These are phyloP conservation scores for Syzygium malaccense DNA, from an alignment of 441 rosid species.

Conservation along the genomic window DNA sequence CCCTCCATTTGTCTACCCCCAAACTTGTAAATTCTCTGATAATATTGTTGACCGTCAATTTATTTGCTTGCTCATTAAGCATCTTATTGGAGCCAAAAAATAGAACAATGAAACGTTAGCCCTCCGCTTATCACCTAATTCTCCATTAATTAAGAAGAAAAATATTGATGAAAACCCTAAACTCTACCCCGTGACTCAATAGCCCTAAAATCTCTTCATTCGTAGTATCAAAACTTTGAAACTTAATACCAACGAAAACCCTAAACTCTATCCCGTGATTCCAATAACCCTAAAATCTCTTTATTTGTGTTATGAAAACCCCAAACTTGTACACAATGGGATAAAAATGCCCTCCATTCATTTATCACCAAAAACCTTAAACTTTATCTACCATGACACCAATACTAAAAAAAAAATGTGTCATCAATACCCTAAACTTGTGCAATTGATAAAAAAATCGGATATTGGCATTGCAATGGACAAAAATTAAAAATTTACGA, in stretches of 20 bases:
- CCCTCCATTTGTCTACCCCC: not conserved
- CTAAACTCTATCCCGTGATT: accelerated
- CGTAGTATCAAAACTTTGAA: not conserved
- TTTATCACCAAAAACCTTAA: not conserved
- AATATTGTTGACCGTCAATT: not conserved
- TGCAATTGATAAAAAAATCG: not conserved
- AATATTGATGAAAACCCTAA: not conserved
- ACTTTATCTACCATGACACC: accelerated
- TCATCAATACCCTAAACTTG: not conserved
- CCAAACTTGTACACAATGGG: not conserved
- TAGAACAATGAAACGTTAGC: not conserved
- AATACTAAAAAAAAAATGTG: not conserved
- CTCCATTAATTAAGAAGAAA: not conserved
- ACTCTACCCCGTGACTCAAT: accelerated
- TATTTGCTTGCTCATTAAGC: not conserved
- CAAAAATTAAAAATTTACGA: not conserved
- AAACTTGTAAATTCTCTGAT: not conserved
- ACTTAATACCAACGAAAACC: not conserved
- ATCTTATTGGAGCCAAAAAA: not conserved
- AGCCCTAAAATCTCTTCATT: not conserved
- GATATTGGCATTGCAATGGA: accelerated
- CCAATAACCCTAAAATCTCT: not conserved
- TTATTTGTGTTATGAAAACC: not conserved
- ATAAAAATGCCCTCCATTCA: too few relatives aligned
- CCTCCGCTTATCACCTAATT: not conserved